Base-by-base conservation (phyloP, 2,329 filamentous ascomycete species). In the Penicillium freii region DNA sequence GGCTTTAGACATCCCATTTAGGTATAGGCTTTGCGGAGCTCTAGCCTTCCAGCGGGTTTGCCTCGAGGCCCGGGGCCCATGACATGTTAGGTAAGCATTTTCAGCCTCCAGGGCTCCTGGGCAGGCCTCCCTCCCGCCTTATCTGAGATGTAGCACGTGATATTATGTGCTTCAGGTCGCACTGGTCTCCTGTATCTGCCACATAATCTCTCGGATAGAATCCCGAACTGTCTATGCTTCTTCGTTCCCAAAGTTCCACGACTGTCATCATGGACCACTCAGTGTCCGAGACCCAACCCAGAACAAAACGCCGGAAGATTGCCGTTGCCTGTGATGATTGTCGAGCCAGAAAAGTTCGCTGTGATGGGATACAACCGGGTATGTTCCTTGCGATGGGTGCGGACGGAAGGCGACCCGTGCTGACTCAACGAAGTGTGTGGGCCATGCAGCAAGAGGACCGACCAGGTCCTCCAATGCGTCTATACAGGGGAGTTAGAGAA, bases 291-390 rank as follows among this genome's bases (percentile, higher is more conserved):
- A 19, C 40, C 4, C 33, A 36, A 15, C 17, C 27, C 23, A 51
- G 34, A 49, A 10, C 31, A 17, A 79, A 79, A 58, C 69, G 77
- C n/a, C 71, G 77, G 52, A 79, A 79, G 58, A 77, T 79, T 25
- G 70, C 77, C 33, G 68, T 78, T 10, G 78, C 78, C 3, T 80
- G 77, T 57, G 72, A 79, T 48, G 71, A 71, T 5, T 80, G 78
- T 57, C 72, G 78, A 11, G 60, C 62, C 5, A 73, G 73, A 53
- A 80, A 80, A 62, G 69, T 78, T 44, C 75, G 75, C 47, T 79
- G 77, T 40, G 77, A 79, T 55, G 77, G 65, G 17, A 52, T 58
- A 9, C 63, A 77, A 38, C 64, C 66, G 15, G 71, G 76, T 67
- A 61, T 43, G 62, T 61, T 61, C 23, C 8, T 31, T 29, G 10